These are phyloP conservation scores for Trichosporon ovoides DNA, from an alignment of 1,284 basidiomycete genomes.

Conservation along the genomic window DNA sequence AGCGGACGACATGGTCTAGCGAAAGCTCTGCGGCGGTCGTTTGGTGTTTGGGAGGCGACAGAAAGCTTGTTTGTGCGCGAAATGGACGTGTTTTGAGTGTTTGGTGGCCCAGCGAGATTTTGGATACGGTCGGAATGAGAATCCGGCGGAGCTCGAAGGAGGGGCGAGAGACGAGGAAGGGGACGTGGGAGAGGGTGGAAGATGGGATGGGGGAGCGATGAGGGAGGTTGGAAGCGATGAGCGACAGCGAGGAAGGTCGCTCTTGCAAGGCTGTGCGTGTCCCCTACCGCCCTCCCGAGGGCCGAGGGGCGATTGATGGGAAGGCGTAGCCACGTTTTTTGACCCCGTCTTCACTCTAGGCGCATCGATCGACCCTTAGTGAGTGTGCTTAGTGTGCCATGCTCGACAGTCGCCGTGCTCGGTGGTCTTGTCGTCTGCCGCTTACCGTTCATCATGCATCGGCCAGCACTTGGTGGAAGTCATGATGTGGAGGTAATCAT, in stretches of 20 bases:
- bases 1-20: background rate
- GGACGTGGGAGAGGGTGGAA: background rate
- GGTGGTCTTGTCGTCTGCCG: too few species aligned
- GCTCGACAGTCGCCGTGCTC: too few species aligned
- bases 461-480: too few species aligned
- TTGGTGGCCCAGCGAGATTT: too few species aligned
- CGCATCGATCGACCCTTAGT: too few species aligned
- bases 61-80: background rate
- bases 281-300: too few species aligned
- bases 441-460: too few species aligned
- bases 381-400: too few species aligned
- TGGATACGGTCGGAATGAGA: too few species aligned
- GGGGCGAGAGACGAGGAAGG: background rate
- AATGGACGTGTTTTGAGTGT: background rate
- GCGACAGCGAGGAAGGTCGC: background rate
- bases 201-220: background rate
- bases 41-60: background rate
- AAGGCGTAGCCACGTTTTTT: constrained; percentile 1
- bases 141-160: background rate
- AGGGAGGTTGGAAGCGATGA: background rate
- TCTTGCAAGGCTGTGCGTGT: constrained; percentile 1
- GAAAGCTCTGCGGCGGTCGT: background rate
- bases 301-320: too few species aligned
- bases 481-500: too few species aligned
- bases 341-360: background rate